Base-by-base conservation (phyloP, 2,329 filamentous ascomycete species). In the Aureobasidium sp. region DNA sequence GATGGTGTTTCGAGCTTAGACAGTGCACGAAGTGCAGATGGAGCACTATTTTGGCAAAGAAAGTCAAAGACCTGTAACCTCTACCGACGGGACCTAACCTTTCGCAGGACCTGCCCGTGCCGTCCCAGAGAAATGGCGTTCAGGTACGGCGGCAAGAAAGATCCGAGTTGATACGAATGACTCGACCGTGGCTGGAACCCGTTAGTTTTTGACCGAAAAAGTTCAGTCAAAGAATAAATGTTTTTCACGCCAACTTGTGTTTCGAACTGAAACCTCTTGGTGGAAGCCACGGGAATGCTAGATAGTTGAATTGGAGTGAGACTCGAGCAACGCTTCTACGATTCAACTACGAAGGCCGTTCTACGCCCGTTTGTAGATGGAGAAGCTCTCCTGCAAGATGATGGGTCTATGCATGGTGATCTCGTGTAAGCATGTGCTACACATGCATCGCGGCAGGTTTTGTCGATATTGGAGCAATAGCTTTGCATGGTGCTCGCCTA, bases 351-450 rank as follows among this genome's bases (percentile, higher is more conserved):
- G 41, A 45, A n/a, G 27, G 15, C 39, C 27, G 53, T 57, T 45
- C 9, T n/a, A 20, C 39, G 52, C 25, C 48, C 48, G 48, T 51
- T 51, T 39, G 34, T 34, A 53, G 49, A 39, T 55, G 37, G 27
- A 29, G 52, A 42, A 55, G 15, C 7, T 22, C 29, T 36, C 15
- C 53, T 57, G 53, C 53, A 25, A 29, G 25, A 12, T 17, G 27
- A 45, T 27, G 51, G 52, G n/a, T 55, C 36, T 22, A 45, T 57
- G 53, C 53, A 45, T 57, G 53, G 53, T 44, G 53, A 57, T 41
- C 53, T 57, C 53, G 53, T 57, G 53, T 57, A 57, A 44, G 53
- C 53, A 45, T 27, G 53, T 44, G 22, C 31, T 14, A 20, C 34
- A 25, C 37, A 41, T 11, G 51, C n/a, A 29, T 25, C 20, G 8